phyloP scores from a whole-genome alignment of 495 filamentous ascomycete species.

The Friedmanniomyces endolithicus region DNA sequence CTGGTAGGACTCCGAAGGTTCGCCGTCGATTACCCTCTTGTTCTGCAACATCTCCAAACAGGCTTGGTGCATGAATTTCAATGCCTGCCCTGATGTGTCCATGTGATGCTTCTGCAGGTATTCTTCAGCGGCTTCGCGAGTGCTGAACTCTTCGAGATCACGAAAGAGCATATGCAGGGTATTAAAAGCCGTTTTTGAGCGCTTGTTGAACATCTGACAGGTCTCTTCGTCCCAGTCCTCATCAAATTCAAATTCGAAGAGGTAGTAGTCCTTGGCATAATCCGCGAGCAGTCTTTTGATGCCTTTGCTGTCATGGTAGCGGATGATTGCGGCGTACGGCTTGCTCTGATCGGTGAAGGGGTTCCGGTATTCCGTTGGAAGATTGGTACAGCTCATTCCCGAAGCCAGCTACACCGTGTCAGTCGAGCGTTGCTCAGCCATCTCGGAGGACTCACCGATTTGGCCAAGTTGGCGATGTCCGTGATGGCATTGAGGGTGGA shows the following conservation, averaged over 20 bases:
- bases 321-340: slow-evolving; percentile 5
- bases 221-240: background rate
- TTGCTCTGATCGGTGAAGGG: background rate
- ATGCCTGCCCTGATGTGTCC: background rate
- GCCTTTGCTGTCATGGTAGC: background rate
- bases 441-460: slow-evolving; percentile 3
- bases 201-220: background rate
- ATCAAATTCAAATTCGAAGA: background rate
- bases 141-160: background rate
- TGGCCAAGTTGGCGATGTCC: slow-evolving; percentile 11
- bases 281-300: background rate
- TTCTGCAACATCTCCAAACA: background rate
- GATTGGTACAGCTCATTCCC: slow-evolving; percentile 8
- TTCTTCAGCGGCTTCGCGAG: background rate
- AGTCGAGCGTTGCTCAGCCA: background rate
- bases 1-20: slow-evolving; percentile 1
- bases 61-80: background rate
- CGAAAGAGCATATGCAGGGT: slow-evolving; percentile 3
- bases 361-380: slow-evolving; percentile 2
- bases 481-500: slow-evolving; percentile 6
- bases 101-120: background rate
- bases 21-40: background rate
- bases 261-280: background rate
- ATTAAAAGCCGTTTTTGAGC: background rate
- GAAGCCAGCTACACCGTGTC: slow-evolving; percentile 1